Percentiles rank a stretch among this genome's conserved stretches.
Evolutionary conservation across 192 early-diverging fungal genomes (phyloP).

Genomic region (Globomyces pollinis-pini): DNA sequence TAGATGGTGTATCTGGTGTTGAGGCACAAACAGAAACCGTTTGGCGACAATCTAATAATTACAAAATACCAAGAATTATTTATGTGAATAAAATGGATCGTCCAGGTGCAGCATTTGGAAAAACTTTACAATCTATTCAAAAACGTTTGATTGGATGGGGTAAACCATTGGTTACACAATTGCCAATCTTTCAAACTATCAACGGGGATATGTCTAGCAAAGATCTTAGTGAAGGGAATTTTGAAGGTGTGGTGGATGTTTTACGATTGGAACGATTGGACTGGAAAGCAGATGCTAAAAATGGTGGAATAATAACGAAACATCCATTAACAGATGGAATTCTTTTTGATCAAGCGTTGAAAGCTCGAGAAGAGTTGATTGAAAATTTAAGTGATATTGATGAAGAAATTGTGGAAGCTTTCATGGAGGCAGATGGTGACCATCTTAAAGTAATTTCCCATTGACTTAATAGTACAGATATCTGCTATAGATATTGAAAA

Average conservation of each 20-base stretch:
- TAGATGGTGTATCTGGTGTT: conserved; percentile 94
- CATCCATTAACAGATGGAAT: conserved; percentile 5
- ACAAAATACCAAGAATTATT: conserved; percentile 69
- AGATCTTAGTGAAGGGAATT: conserved; percentile 20
- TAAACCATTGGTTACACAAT: conserved; percentile 62
- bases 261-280: conserved; percentile 61
- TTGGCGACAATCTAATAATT: conserved; percentile 72
- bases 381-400: conserved; percentile 79
- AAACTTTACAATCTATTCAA: conserved; percentile 38
- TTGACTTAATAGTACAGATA: conserved; percentile 34
- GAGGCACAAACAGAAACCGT: conserved; percentile 97
- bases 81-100: conserved; percentile 98
- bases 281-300: conserved; percentile 47
- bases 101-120: conserved; percentile 59
- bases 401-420: conserved; percentile 73
- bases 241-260: conserved; percentile 65
- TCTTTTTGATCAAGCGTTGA: conserved; percentile 20
- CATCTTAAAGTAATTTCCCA: too few species aligned
- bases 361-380: conserved; percentile 63
- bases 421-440: conserved; percentile 69
- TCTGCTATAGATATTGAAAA: conserved; percentile 49
- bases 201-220: not conserved
- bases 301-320: conserved; percentile 29
- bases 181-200: conserved; percentile 42
- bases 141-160: conserved; percentile 36